These are phyloP conservation scores for Gonapodya sp. DNA, from an alignment of 192 early-diverging fungal species.

Conservation along the genomic window DNA sequence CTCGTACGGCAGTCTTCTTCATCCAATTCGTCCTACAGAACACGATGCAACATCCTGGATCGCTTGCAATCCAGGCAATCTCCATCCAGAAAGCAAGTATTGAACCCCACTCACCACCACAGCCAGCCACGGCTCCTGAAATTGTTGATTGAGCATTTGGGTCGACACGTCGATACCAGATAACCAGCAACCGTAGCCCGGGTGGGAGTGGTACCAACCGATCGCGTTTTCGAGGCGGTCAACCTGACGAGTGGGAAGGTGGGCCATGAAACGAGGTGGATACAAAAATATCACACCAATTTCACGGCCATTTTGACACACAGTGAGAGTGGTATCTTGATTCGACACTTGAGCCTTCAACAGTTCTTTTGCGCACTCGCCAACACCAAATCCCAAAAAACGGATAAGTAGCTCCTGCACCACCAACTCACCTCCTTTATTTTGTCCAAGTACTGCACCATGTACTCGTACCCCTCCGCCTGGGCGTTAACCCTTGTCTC, in stretches of 20 bases:
- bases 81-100: neutral
- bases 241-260: constrained; percentile 29
- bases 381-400: no score
- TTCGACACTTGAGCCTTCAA: no score
- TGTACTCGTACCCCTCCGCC: constrained; percentile 90
- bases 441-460: constrained; percentile 84
- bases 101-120: constrained; percentile 59
- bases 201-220: constrained; percentile 99
- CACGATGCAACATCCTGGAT: no score
- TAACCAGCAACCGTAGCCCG: constrained; percentile 99
- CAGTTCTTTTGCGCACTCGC: no score
- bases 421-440: constrained; percentile 57
- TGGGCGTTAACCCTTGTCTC: constrained; percentile 95
- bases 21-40: neutral
- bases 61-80: no score
- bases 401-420: no score
- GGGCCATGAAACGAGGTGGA: neutral
- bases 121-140: constrained; percentile 88
- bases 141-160: constrained; percentile 90
- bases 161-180: constrained; percentile 97
- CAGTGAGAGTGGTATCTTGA: no score
- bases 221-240: constrained; percentile 85
- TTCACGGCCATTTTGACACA: no score
- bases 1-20: neutral
- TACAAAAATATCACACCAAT: no score